Conservation (phyloP, 2,329 filamentous ascomycete species). For the Colletotrichum abscissum region DNA sequence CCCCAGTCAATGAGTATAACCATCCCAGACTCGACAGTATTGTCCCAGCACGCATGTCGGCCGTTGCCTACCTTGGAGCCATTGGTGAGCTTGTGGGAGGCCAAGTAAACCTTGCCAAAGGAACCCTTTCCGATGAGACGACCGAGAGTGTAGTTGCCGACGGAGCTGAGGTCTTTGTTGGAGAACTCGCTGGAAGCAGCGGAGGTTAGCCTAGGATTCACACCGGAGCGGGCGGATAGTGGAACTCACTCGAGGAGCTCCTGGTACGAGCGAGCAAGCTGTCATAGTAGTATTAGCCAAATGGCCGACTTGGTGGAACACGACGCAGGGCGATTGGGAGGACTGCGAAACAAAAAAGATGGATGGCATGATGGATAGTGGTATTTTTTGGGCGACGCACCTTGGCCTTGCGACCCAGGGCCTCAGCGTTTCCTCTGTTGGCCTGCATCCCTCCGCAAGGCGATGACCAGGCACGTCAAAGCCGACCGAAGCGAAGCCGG, state of each 20-base stretch:
- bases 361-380: not conserved
- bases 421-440: conserved; percentile 67
- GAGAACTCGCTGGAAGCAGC: conserved; percentile 81
- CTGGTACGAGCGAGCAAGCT: conserved; percentile 98
- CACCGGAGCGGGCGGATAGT: not conserved
- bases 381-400: conserved; percentile 44
- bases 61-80: conserved; percentile 83
- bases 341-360: not conserved
- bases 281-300: not conserved
- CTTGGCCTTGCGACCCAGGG: conserved; percentile 72
- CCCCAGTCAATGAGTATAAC: conserved; percentile 11
- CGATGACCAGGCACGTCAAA: conserved; percentile 28
- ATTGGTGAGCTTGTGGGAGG: conserved; percentile 96
- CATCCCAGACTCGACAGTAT: not conserved
- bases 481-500: conserved; percentile 31
- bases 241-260: conserved; percentile 89
- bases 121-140: conserved; percentile 96
- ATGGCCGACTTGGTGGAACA: not conserved
- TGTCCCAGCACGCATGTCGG: not conserved
- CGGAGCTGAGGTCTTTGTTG: conserved; percentile 87
- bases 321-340: not conserved
- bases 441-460: conserved; percentile 59
- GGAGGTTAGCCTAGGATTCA: not conserved
- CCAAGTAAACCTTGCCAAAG: conserved; percentile 98
- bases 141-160: conserved; percentile 95